Evolutionary conservation across 2,329 filamentous ascomycete genomes (phyloP).

Genomic region (Aureobasidium melanogenum): DNA sequence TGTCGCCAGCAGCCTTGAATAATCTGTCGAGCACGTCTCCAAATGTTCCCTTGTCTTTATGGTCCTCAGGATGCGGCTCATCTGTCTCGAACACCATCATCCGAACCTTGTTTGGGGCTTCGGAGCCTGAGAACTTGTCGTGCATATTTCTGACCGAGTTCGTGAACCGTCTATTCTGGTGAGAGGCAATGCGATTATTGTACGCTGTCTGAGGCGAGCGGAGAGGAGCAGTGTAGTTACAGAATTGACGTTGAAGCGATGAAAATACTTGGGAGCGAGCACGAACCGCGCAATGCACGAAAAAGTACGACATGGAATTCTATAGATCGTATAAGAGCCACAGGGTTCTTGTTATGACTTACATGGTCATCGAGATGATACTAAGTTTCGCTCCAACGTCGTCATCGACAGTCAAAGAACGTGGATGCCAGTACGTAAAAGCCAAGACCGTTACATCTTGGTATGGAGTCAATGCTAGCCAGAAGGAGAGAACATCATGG

Average conservation of each 20-base stretch:
- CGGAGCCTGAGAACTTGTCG: conserved; percentile 4
- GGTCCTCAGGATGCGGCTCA: conserved; percentile 43
- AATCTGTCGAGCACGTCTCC: conserved; percentile 45
- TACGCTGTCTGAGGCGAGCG: neutral
- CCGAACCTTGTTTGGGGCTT: conserved; percentile 6
- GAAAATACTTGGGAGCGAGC: neutral
- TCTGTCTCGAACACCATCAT: conserved; percentile 53
- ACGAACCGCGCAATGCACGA: neutral
- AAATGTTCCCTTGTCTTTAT: conserved; percentile 43
- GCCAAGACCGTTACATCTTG: conserved; percentile 7
- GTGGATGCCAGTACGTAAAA: conserved; percentile 3
- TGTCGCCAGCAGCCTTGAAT: conserved; percentile 42
- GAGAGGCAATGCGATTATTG: neutral
- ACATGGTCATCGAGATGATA: neutral
- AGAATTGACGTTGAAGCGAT: neutral
- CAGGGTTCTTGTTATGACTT: neutral
- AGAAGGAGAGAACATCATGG: neutral
- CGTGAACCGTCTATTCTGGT: neutral
- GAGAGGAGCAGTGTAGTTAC: neutral
- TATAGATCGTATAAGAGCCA: neutral
- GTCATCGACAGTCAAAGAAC: neutral
- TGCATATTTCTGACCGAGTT: neutral
- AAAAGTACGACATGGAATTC: neutral
- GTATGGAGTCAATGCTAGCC: conserved; percentile 1
- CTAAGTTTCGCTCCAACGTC: neutral